Percentiles rank a stretch among this genome's conserved stretches.
These are phyloP conservation scores for Macrolepiota albuminosa DNA, from an alignment of 768 basidiomycete species.

Conservation along the genomic window DNA sequence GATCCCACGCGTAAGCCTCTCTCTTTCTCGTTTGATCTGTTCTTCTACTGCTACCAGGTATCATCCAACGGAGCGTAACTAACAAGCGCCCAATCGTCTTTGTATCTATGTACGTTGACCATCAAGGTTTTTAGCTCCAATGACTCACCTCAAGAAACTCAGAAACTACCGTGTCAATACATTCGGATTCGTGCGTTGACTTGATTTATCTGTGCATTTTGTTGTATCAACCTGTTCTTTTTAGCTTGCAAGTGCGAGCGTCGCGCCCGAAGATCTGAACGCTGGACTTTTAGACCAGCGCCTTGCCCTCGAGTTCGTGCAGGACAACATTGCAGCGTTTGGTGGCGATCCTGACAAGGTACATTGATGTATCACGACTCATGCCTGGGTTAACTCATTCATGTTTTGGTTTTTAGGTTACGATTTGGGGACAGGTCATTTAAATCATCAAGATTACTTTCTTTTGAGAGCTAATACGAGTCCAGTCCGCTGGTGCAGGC, in stretches of 20 bases:
- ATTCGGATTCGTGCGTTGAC: slow-evolving; percentile 45
- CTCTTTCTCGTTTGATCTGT: neutral
- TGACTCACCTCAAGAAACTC: neutral
- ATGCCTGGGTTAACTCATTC: neutral
- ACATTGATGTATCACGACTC: neutral
- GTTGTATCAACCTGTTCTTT: neutral
- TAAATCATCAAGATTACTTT: too few relatives aligned
- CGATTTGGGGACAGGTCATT: slow-evolving; percentile 41
- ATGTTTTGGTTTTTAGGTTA: slow-evolving; percentile 29
- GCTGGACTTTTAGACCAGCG: slow-evolving; percentile 58
- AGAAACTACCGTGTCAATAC: slow-evolving; percentile 58
- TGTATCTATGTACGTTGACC: slow-evolving; percentile 40
- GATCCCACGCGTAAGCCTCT: slow-evolving; percentile 42
- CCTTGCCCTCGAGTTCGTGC: slow-evolving; percentile 52
- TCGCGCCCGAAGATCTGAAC: slow-evolving; percentile 47
- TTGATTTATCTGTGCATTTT: neutral
- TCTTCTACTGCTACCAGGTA: slow-evolving; percentile 25
- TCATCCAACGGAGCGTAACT: slow-evolving; percentile 41
- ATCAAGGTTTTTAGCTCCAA: neutral
- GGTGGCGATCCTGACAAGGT: slow-evolving; percentile 60
- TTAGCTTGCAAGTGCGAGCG: slow-evolving; percentile 42
- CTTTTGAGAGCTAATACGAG: neutral
- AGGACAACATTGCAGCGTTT: slow-evolving; percentile 64
- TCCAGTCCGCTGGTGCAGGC: slow-evolving; percentile 48
- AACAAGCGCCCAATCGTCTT: slow-evolving; percentile 49